Conservation (phyloP, 2,329 filamentous ascomycete genomes). For the Aureobasidium sp. region DNA sequence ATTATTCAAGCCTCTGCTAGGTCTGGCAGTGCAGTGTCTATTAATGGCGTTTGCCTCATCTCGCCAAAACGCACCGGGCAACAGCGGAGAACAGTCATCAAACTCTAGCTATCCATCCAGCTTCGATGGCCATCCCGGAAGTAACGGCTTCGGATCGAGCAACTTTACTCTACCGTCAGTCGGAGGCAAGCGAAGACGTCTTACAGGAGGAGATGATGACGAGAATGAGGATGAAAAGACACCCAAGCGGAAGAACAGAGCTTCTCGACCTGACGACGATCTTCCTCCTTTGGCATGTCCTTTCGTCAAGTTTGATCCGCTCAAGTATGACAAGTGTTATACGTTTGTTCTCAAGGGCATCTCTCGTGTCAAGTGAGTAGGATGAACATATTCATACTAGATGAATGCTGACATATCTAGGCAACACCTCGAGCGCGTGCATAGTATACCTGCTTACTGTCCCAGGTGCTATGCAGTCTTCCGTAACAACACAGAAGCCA, state of each 20-base stretch:
- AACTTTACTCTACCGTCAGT: neutral
- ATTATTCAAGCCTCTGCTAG: constrained; percentile 3
- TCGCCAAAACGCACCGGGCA: neutral
- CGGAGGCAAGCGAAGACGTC: constrained; percentile 4
- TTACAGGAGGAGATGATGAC: neutral
- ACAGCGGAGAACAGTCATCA: neutral
- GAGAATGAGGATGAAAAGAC: constrained; percentile 8
- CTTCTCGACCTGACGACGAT: neutral
- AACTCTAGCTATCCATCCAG: neutral
- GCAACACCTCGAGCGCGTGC: constrained; percentile 16
- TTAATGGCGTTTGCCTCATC: neutral
- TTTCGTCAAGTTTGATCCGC: constrained; percentile 11
- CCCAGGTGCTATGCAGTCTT: constrained; percentile 16
- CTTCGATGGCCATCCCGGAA: neutral
- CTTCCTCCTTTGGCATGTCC: constrained; percentile 8
- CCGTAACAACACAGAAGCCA: constrained; percentile 7
- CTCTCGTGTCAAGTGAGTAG: constrained; percentile 14
- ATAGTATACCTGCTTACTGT: constrained; percentile 11
- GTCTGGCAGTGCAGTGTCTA: neutral
- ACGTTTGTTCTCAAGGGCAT: constrained; percentile 10
- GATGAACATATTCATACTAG: neutral
- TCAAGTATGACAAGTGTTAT: constrained; percentile 17
- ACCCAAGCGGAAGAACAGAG: constrained; percentile 3
- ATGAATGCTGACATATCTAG: neutral
- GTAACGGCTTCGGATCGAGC: neutral